A percentile compares a stretch with the other conserved stretches of the same genome.
Conservation (phyloP, 352 stramenopile species). For the Pythium rishiriense region DNA sequence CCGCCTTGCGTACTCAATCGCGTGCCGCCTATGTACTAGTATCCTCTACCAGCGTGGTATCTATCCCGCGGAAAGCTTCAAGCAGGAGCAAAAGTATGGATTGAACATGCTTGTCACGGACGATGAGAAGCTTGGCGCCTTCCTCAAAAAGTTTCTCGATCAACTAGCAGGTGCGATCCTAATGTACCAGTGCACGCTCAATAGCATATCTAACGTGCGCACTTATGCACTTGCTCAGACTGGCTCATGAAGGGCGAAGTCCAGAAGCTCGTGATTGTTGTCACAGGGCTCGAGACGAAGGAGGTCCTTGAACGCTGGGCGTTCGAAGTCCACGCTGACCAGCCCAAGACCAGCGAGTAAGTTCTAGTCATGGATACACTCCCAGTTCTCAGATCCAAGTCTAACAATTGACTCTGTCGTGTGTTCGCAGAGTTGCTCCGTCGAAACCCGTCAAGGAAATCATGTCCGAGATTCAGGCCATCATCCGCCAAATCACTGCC, state of each 20-base stretch:
- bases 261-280: slow-evolving; percentile 97
- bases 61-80: slow-evolving; percentile 98
- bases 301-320: slow-evolving; percentile 98
- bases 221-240: slow-evolving; percentile 33
- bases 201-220: background rate
- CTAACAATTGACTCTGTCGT: background rate
- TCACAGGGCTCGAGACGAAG: slow-evolving; percentile 96
- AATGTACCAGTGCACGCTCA: slow-evolving; percentile 2
- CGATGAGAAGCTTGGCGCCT: slow-evolving; percentile 95
- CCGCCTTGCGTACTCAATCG: too few relatives aligned
- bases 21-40: too few relatives aligned
- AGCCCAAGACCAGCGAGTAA: slow-evolving; percentile 35
- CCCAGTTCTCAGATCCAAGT: background rate
- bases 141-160: slow-evolving; percentile 93
- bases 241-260: slow-evolving; percentile 96
- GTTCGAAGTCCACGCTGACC: slow-evolving; percentile 94
- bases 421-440: slow-evolving; percentile 25
- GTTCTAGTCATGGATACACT: background rate
- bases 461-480: slow-evolving; percentile 98
- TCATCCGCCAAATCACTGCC: slow-evolving; percentile 99
- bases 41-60: slow-evolving; percentile 97
- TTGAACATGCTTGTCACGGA: slow-evolving; percentile 98
- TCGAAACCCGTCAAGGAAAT: slow-evolving; percentile 93
- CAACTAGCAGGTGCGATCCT: slow-evolving; percentile 78
- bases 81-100: slow-evolving; percentile 97